Evolutionary conservation across 345 rosid species (phyloP), one percentile per base, ranked within the genome.

Genomic region (Hibiscus syriacus): DNA sequence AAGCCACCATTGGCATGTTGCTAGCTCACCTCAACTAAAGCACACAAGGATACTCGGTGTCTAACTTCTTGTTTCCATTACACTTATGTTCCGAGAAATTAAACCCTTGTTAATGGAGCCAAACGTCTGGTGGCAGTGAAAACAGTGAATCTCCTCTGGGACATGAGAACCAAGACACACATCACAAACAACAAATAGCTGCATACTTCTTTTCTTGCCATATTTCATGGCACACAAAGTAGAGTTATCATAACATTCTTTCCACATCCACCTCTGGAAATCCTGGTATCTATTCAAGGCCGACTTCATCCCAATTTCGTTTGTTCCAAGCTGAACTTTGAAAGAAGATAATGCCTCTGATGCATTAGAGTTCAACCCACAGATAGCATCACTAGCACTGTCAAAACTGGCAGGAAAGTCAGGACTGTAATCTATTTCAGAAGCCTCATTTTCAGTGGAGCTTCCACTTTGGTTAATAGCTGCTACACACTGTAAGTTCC

Each of bases 261-360:
- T 80, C 89, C 94, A 86, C 74, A 84, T 85, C 98, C 98, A 95
- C 77, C 78, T 80, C 81, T 90, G 90, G 72, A 87, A 87, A 70
- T 82, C 91, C 62, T 71, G 87, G 71, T 90, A 87, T 76, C 99
- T 85, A 74, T 78, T 85, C 69, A 84, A 69, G 46, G 88, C 78
- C 68, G 79, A 83, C 74, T 68, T 81, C 79, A 76, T 90, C 84
- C 92, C 98, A 2, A 30, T 67, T 61, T 81, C 80, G 56, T 80
- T 88, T 83, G 81, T 87, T 59, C 96, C 97, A 64, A 87, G 83
- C 80, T 95, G 92, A 74, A 92, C 80, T 76, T 78, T 83, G 76
- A 90, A 81, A 36, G 86, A 84, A 17, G 84, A 80, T 70, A 83
- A 86, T 43, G 80, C 62, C 43, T 79, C 94, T 19, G 53, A 49